Evolutionary conservation across 2,329 filamentous ascomycete species (phyloP).

Genomic region (Didymella pomorum): DNA sequence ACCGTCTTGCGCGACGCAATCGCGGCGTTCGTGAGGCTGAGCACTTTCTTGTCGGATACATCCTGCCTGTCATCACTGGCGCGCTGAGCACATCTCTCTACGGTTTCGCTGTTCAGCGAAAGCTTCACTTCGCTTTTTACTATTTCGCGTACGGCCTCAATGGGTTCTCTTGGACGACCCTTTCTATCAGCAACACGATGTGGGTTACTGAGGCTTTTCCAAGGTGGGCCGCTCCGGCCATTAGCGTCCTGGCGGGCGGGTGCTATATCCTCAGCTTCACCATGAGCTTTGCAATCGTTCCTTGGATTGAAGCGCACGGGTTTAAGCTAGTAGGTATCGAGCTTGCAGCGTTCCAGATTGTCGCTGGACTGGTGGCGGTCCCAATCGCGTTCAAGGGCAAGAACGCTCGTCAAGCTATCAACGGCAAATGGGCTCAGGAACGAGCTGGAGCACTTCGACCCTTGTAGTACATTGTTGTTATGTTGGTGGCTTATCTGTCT

Average conservation of each 20-base stretch:
- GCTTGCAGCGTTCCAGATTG: constrained; percentile 48
- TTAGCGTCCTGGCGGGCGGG: constrained; percentile 36
- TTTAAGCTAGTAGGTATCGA: constrained; percentile 45
- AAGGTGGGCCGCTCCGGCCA: constrained; percentile 43
- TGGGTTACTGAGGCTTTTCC: constrained; percentile 48
- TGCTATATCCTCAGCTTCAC: constrained; percentile 35
- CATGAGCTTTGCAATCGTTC: constrained; percentile 34
- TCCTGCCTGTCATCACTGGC: constrained; percentile 38
- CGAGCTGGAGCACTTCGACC: constrained; percentile 41
- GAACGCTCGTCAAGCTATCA: constrained; percentile 37
- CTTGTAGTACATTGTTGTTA: constrained; percentile 14
- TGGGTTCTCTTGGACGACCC: constrained; percentile 36
- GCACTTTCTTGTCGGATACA: constrained; percentile 42
- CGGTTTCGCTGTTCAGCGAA: constrained; percentile 32
- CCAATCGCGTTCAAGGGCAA: constrained; percentile 47
- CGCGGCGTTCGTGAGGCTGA: constrained; percentile 43
- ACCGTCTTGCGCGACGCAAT: constrained; percentile 34
- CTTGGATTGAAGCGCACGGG: constrained; percentile 39
- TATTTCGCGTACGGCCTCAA: constrained; percentile 42
- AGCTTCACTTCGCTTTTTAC: constrained; percentile 26
- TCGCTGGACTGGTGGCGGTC: constrained; percentile 34
- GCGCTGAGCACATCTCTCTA: constrained; percentile 35
- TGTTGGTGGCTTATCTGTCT: background rate
- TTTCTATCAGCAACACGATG: constrained; percentile 38
- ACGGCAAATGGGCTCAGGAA: constrained; percentile 38